Percentiles rank a stretch among this genome's conserved stretches.
Evolutionary conservation across 306 rosid species (phyloP).

Genomic region (Cucumis cinereus): DNA sequence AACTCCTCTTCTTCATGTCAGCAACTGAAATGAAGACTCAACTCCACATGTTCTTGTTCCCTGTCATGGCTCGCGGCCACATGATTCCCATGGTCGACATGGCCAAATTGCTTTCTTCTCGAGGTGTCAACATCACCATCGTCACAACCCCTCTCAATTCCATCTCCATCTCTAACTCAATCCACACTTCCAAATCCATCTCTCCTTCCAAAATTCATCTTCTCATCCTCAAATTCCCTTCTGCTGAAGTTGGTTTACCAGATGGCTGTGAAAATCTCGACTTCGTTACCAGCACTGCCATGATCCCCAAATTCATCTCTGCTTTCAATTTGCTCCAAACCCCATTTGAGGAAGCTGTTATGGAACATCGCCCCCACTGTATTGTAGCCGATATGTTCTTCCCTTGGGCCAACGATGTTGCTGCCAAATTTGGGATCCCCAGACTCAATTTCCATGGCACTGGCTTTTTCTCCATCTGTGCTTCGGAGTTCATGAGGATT

Average conservation of each 20-base stretch:
- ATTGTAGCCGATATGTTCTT: constrained; percentile 33
- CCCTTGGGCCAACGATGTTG: constrained; percentile 35
- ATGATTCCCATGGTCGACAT: constrained; percentile 9
- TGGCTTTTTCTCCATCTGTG: constrained; percentile 30
- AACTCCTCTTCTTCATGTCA: too few relatives aligned
- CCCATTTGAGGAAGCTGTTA: constrained; percentile 23
- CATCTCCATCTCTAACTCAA: not conserved
- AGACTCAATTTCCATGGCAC: constrained; percentile 41
- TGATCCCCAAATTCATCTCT: not conserved
- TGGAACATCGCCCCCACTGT: constrained; percentile 25
- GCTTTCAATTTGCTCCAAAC: constrained; percentile 18
- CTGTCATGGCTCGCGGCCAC: constrained; percentile 5
- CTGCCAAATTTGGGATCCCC: constrained; percentile 36
- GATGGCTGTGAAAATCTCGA: constrained; percentile 32
- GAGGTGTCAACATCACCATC: not conserved
- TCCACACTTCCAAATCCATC: not conserved
- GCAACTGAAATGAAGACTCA: too few relatives aligned
- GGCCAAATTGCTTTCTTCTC: not conserved
- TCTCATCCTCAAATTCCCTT: constrained; percentile 19
- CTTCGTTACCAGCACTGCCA: not conserved
- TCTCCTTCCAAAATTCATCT: not conserved
- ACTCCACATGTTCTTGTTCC: not conserved
- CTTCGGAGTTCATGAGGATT: not conserved
- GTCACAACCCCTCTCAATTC: constrained; percentile 2
- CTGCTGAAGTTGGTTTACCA: constrained; percentile 26